A percentile compares a stretch with the other conserved stretches of the same genome.
Evolutionary conservation across 176 grass and related monocot genomes (phyloP).

Genomic region (Triticum urartu): DNA sequence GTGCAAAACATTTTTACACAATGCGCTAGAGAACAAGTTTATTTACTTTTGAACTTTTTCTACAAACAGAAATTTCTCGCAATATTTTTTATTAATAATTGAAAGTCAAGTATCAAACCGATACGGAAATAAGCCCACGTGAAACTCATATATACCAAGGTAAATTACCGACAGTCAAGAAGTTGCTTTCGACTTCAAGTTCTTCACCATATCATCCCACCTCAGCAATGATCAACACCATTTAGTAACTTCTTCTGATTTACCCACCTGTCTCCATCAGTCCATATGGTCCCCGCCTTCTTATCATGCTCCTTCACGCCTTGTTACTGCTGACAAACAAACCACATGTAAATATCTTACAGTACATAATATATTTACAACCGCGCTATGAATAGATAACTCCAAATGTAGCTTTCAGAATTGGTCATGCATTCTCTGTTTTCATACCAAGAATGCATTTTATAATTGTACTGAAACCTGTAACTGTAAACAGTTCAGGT

Average conservation of each 20-base stretch:
- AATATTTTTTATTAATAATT: background rate
- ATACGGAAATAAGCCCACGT: background rate
- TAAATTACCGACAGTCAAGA: background rate
- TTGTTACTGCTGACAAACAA: constrained; percentile 7
- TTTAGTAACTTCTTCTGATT: background rate
- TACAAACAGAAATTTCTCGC: background rate
- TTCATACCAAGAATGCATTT: background rate
- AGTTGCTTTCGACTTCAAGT: background rate
- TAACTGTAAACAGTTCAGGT: background rate
- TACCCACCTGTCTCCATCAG: background rate
- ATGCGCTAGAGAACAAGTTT: background rate
- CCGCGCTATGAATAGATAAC: background rate
- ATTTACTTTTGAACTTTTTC: background rate
- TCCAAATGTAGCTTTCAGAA: background rate
- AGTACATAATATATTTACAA: background rate
- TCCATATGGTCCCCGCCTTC: background rate
- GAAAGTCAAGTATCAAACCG: background rate
- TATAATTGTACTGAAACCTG: background rate
- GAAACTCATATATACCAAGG: constrained; percentile 9
- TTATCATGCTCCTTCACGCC: background rate
- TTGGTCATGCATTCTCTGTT: background rate
- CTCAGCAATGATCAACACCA: background rate
- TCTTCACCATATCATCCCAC: background rate
- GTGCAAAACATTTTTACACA: background rate
- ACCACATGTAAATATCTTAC: background rate